A percentile compares a stretch with the other conserved stretches of the same genome.
These are phyloP conservation scores for Daldinia vernicosa DNA, from an alignment of 495 filamentous ascomycete genomes.

Conservation along the genomic window DNA sequence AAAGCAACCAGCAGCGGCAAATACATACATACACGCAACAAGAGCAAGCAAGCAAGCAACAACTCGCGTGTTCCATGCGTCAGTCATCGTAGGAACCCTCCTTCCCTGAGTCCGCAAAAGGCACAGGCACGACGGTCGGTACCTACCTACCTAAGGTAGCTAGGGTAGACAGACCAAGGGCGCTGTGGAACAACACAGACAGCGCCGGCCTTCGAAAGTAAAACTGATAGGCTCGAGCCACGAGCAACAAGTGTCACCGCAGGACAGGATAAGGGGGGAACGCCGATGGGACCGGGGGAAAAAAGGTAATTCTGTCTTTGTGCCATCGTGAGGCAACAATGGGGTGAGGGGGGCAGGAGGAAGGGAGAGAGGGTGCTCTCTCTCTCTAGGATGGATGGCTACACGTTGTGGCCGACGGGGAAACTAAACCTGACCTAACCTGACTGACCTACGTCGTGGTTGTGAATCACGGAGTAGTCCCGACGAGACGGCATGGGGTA, in stretches of 20 bases:
- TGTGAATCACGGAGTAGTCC: background rate
- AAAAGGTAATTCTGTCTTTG: no score
- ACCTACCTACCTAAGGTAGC: no score
- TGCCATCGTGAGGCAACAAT: slow-evolving; percentile 11
- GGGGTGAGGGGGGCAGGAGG: background rate
- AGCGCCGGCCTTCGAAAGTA: background rate
- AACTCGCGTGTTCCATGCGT: no score
- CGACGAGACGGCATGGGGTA: background rate
- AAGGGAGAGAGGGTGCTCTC: no score
- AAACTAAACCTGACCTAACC: no score
- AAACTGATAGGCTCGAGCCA: slow-evolving; percentile 13
- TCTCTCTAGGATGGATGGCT: background rate
- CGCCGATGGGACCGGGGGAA: background rate
- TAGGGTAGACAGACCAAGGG: slow-evolving; percentile 7
- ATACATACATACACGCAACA: no score
- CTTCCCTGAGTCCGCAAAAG: no score
- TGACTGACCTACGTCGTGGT: background rate
- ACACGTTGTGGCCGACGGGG: background rate
- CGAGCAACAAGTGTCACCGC: slow-evolving; percentile 25
- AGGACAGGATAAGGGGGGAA: background rate
- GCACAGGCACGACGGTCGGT: background rate
- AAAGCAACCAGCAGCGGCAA: no score
- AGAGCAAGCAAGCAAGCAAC: no score
- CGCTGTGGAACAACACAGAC: slow-evolving; percentile 17
- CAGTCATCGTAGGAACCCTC: no score